phyloP scores from a whole-genome alignment of 768 basidiomycete genomes.

The Baorangia bicolor region DNA sequence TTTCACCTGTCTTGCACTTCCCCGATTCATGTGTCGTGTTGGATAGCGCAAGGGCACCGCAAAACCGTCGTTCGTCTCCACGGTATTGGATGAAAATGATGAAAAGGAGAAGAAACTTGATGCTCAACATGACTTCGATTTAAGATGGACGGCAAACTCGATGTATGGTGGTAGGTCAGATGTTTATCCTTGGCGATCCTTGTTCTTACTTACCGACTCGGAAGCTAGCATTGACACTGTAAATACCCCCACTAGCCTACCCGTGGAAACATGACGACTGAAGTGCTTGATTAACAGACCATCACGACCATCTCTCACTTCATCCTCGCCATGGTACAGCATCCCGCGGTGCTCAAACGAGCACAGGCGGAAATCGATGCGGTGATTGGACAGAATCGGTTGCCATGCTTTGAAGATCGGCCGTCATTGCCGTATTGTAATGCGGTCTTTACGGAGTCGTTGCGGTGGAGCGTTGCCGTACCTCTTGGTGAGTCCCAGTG shows the following conservation, averaged over 20 bases:
- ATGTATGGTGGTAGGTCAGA: slow-evolving; percentile 55
- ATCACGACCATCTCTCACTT: slow-evolving; percentile 54
- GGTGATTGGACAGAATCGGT: slow-evolving; percentile 42
- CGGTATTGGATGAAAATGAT: slow-evolving; percentile 44
- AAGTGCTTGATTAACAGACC: slow-evolving; percentile 37
- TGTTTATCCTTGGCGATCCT: background rate
- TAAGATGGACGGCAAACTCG: slow-evolving; percentile 82
- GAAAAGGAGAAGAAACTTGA: slow-evolving; percentile 11
- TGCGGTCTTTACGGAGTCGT: slow-evolving; percentile 52
- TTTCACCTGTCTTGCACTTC: background rate
- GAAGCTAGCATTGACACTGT: slow-evolving; percentile 63
- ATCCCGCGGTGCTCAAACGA: slow-evolving; percentile 55
- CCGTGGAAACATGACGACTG: background rate
- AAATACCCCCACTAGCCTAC: slow-evolving; percentile 4
- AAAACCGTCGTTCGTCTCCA: slow-evolving; percentile 43
- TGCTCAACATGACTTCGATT: slow-evolving; percentile 55
- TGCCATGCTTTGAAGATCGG: slow-evolving; percentile 62
- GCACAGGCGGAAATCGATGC: slow-evolving; percentile 67
- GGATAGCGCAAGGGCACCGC: slow-evolving; percentile 38
- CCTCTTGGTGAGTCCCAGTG: slow-evolving; percentile 48
- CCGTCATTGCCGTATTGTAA: slow-evolving; percentile 56
- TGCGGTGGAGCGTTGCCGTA: slow-evolving; percentile 57
- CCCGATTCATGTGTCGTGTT: background rate
- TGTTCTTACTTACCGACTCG: background rate
- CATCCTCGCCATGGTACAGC: slow-evolving; percentile 62